phyloP scores from a whole-genome alignment of 2,329 filamentous ascomycete genomes.

The Arthrobotrys sinensis region DNA sequence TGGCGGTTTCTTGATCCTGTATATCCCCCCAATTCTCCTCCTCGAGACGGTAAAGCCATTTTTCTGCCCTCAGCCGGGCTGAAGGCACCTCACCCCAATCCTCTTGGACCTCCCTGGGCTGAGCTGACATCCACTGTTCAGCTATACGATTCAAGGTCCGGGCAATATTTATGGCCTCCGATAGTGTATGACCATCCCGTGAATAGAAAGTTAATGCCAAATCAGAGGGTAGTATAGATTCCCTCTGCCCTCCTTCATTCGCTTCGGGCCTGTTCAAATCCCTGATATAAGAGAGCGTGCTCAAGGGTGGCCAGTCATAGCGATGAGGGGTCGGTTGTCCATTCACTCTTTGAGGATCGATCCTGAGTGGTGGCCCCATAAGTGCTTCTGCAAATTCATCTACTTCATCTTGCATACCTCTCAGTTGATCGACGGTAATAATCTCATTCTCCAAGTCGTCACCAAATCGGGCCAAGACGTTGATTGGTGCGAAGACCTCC shows the following conservation, averaged over 20 bases:
- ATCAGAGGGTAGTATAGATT: no score
- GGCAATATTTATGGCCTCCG: constrained; percentile 27
- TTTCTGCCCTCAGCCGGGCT: constrained; percentile 26
- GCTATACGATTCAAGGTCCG: not conserved
- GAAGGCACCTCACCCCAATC: not conserved
- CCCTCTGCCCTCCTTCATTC: no score
- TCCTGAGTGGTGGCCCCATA: constrained; percentile 25
- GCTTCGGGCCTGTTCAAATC: not conserved
- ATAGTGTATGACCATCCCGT: constrained; percentile 12
- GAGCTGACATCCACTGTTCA: constrained; percentile 12
- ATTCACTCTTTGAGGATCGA: not conserved
- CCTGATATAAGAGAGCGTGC: constrained; percentile 16
- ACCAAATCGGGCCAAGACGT: constrained; percentile 19
- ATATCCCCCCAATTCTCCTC: not conserved
- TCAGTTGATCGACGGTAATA: not conserved
- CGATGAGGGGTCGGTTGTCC: not conserved
- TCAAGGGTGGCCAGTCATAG: constrained; percentile 38
- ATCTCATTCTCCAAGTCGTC: constrained; percentile 5
- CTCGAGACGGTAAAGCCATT: constrained; percentile 41
- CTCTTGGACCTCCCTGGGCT: not conserved
- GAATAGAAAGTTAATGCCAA: not conserved
- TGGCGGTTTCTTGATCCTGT: not conserved
- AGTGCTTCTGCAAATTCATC: constrained; percentile 34
- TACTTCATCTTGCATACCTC: not conserved
- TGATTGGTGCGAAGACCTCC: constrained; percentile 39